Conservation (phyloP, 1,139 yeast genomes). For the Debaryomycetaceae sp. region DNA sequence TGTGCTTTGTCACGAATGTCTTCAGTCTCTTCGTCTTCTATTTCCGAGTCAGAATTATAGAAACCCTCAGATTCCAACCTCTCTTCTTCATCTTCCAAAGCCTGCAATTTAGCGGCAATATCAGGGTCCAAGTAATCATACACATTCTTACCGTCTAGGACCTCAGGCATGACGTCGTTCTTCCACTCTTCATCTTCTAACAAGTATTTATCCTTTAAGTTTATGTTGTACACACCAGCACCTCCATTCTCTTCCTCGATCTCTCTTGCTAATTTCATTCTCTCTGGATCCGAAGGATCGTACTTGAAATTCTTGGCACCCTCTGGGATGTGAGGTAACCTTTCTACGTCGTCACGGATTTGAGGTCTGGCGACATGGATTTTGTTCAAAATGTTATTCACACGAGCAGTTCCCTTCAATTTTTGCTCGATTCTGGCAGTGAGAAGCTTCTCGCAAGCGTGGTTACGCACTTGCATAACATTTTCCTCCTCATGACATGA, state of each 20-base stretch:
- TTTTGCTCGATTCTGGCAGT: slow-evolving; percentile 97
- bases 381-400: slow-evolving; percentile 84
- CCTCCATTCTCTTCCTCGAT: slow-evolving; percentile 95
- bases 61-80: slow-evolving; percentile 90
- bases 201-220: slow-evolving; percentile 85
- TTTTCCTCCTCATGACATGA: slow-evolving; percentile 95
- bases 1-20: slow-evolving; percentile 83
- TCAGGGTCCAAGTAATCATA: slow-evolving; percentile 97
- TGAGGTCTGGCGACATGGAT: slow-evolving; percentile 93
- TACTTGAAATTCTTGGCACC: slow-evolving; percentile 59
- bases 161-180: slow-evolving; percentile 95
- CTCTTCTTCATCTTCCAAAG: slow-evolving; percentile 96
- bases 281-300: slow-evolving; percentile 76
- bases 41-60: slow-evolving; percentile 85
- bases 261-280: slow-evolving; percentile 81
- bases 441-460: slow-evolving; percentile 93
- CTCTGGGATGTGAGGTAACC: slow-evolving; percentile 83
- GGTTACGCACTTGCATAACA: slow-evolving; percentile 92
- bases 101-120: slow-evolving; percentile 87
- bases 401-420: slow-evolving; percentile 89
- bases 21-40: slow-evolving; percentile 57
- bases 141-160: slow-evolving; percentile 92
- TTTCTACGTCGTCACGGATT: slow-evolving; percentile 78
- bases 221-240: slow-evolving; percentile 95
- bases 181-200: slow-evolving; percentile 98